Conservation (phyloP, 2,329 filamentous ascomycete species). For the Ceratocystis eucalypticola region DNA sequence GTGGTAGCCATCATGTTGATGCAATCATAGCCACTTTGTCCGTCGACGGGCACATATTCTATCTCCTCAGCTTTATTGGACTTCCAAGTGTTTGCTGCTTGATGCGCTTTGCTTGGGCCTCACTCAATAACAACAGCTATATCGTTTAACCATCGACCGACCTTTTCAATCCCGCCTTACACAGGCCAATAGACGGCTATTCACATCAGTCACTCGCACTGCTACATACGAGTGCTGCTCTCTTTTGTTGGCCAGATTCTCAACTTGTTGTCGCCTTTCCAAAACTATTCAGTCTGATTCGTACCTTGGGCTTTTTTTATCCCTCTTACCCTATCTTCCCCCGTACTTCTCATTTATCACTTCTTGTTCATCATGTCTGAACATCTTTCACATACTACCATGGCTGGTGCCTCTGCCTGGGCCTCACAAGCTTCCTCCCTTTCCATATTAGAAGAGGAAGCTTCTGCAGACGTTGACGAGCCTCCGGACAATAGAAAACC, state of each 20-base stretch:
- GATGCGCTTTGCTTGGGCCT: conserved; percentile 4
- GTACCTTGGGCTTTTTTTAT: neutral
- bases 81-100: conserved; percentile 9
- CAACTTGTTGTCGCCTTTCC: no score
- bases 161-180: neutral
- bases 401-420: conserved; percentile 14
- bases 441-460: conserved; percentile 19
- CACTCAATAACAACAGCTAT: conserved; percentile 1
- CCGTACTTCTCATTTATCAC: neutral
- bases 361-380: conserved; percentile 12
- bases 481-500: conserved; percentile 18
- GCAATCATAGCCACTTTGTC: conserved; percentile 17
- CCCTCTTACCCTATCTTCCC: neutral
- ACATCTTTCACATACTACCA: conserved; percentile 11
- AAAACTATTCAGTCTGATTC: neutral
- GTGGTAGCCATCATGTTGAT: conserved; percentile 18
- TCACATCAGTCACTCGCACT: neutral
- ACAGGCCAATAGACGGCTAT: neutral
- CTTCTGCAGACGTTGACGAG: conserved; percentile 20
- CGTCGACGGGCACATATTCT: conserved; percentile 16
- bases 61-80: neutral
- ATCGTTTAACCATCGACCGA: neutral
- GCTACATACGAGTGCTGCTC: neutral
- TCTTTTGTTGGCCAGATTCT: no score
- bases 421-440: conserved; percentile 18